Evolutionary conservation across 768 basidiomycete species (phyloP), one percentile per base, ranked within the genome.

Genomic region (Termitomyces bulborhizus): DNA sequence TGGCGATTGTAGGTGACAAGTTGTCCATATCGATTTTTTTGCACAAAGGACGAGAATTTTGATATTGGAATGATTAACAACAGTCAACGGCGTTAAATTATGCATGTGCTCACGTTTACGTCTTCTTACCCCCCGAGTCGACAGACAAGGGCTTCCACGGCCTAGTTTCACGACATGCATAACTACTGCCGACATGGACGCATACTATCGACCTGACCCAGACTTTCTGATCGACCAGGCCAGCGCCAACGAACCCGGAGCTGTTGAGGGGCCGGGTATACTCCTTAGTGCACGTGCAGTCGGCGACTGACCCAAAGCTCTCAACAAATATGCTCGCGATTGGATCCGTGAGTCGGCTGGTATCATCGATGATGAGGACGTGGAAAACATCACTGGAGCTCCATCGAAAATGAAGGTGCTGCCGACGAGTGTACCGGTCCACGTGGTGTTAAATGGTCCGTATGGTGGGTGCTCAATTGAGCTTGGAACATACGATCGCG

Each of bases 391-490:
- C n/a, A n/a, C n/a, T n/a, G n/a, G n/a, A 8, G 15, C 51, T 32
- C 27, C 47, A 5, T 32, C 57, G 9, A 15, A 44, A 5, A 7
- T 47, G n/a, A 48, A 26, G 15, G 37, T 54, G 1, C 29, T 40
- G 2, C 47, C 59, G 15, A 51, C 45, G 11, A 51, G 55, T 4
- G 66, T 72, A 4, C 75, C 71, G 0, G 78, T 88, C 1, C 84
- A 84, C 24, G 86, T 93, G 36, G 83, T 93, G 78, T 63, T 95
- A 45, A 91, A 93, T 55, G 93, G 93, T 1, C 92, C 93, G 0
- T 94, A 94, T 63, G 93, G 91, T 3, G 91, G 92, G 0, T 84
- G 83, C 21, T 78, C 81, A 18, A 64, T 93, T 56, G 88, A 90
- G 62, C 70, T 91, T 13, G 83, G 80, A 0, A 70, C 74, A 32